phyloP scores from a whole-genome alignment of 2,329 filamentous ascomycete species.

The Trichoderma asperellum region DNA sequence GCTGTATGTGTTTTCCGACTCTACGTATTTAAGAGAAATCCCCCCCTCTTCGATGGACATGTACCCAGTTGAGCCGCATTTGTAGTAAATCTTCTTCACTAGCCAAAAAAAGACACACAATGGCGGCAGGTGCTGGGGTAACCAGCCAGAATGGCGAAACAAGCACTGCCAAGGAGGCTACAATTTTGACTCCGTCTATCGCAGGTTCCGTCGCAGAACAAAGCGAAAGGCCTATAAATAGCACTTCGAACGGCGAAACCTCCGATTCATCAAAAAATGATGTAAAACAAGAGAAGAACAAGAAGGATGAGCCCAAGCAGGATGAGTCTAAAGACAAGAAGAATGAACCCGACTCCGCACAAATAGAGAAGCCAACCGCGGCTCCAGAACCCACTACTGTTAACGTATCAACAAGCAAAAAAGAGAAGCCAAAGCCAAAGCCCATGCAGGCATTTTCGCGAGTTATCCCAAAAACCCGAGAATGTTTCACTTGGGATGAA shows the following conservation, averaged over 20 bases:
- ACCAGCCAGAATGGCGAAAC: not conserved
- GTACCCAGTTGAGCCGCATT: not conserved
- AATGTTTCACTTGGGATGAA: conserved; percentile 14
- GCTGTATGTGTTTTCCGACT: not conserved
- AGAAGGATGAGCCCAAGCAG: not conserved
- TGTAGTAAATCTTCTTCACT: not conserved
- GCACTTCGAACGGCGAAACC: not conserved
- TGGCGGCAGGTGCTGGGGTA: conserved; percentile 16
- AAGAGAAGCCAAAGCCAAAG: conserved; percentile 22
- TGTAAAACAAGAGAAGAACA: not conserved
- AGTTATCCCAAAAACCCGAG: conserved; percentile 8
- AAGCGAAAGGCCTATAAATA: not conserved
- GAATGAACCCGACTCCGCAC: not conserved
- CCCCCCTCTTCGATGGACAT: not conserved
- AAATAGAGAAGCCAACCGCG: not conserved
- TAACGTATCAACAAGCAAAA: not conserved
- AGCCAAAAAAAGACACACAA: not conserved
- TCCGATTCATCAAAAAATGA: not conserved
- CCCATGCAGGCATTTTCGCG: conserved; percentile 21
- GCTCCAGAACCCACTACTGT: not conserved
- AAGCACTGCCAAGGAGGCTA: not conserved
- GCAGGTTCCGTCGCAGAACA: not conserved
- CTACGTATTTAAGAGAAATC: not conserved
- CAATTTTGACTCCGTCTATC: not conserved
- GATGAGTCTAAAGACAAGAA: not conserved